Evolutionary conservation across 73 alveolate species (phyloP), one percentile per base, ranked within the genome.

Genomic region (Tetrahymena elliotti): DNA sequence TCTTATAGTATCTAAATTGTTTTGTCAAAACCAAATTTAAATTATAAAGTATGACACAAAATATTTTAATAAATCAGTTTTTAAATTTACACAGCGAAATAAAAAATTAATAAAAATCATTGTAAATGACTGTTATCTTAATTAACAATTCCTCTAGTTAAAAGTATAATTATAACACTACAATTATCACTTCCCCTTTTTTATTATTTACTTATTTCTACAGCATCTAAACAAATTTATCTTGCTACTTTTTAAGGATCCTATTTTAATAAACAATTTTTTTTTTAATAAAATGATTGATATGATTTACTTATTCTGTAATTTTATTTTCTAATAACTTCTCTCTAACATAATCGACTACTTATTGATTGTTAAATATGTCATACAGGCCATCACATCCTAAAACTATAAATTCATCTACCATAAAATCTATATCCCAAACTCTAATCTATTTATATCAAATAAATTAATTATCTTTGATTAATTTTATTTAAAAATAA

Each of bases 351-450:
- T 96, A 95, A 38, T 97, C 98, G 84, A 97, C 98, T 35, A 97
- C 97, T 93, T 98, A 98, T 83, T 98, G 96, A 53, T 96, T 93
- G 16, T 94, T 93, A 93, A 94, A 96, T 92, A 98, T 97, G 54
- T 98, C 99, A 98, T 98, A 98, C 31, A 98, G 97, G n/a, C 99
- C 99, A 96, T 98, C 99, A 96, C 99, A 98, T 13, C 99, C 99
- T 38, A 98, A 84, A 3, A 98, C 96, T 15, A 98, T 94, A 95
- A 98, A 98, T 33, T 98, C 99, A 88, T 95, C 94, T 27, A 97
- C 99, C 47, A 52, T 83, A 36, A 96, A 96, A 93, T 96, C 96
- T 15, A 98, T 95, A 83, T 94, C 95, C 92, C 96, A 95, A 11
- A 94, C 96, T 93, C 95, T 83, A 3, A 68, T 68, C 88, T 68